Evolutionary conservation across 108 stramenopile genomes (phyloP), one percentile per base, ranked within the genome.

Genomic region (Cylindrotheca closterium): DNA sequence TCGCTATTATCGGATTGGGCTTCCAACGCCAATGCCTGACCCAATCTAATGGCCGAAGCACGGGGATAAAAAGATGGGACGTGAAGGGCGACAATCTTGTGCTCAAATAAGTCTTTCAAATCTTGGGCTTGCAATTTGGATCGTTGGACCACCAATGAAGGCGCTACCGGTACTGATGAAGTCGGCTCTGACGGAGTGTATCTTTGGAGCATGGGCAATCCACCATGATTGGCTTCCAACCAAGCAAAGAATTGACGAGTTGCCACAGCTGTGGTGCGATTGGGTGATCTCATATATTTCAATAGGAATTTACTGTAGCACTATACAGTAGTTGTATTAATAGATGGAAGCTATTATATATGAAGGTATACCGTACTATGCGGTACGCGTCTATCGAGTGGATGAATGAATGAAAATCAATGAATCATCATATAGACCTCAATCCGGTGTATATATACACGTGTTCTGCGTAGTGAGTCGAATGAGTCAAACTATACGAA

Each of bases 11-110:
- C n/a, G 4, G 55, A 53, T 22, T 73, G 19, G 24, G 77, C 77
- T 54, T 88, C 73, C 33, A 66, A 47, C 0, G 85, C 72, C 15
- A 92, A 56, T 46, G 78, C 66, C 8, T 67, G 59, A 17, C 89
- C 89, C 5, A 88, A 27, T 55, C 74, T 52, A 26, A 30, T 49
- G 26, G 92, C 85, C 31, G 80, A 54, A 8, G 55, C 56, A 23
- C 45, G 3, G 37, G 79, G 72, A 64, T 78, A 89, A 68, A 86
- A 94, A 29, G 75, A 75, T n/a, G 62, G 64, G 2, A 94, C 68
- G 49, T 91, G 87, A 17, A 94, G 31, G 3, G 80, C 89, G 1
- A 79, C 77, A 7, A 79, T 81, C 46, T 91, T 66, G 60, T 94
- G 93, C 0, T 37, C 46, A 49, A 88, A 71, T 2, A 91, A 66